These are phyloP conservation scores for Chloromonas sp. DNA, from an alignment of 163 green algal genomes.

Conservation along the genomic window DNA sequence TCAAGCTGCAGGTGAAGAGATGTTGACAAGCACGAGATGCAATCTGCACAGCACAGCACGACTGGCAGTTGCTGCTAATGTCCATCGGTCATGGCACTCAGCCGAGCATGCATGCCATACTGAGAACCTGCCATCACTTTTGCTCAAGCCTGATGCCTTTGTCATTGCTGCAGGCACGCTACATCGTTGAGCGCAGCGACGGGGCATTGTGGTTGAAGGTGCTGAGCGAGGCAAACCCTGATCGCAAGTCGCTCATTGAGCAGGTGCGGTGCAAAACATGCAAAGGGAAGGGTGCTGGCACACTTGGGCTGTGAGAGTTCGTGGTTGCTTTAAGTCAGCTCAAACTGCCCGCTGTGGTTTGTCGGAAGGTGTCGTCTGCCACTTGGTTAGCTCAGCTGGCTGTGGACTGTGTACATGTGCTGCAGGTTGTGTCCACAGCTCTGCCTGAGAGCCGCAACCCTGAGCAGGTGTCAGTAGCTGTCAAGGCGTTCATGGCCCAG, in stretches of 20 bases:
- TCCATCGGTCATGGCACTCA: too few relatives aligned
- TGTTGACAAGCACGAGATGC: slow-evolving; percentile 31
- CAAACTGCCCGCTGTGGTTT: too few relatives aligned
- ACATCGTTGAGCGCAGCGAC: slow-evolving; percentile 94
- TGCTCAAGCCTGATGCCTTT: too few relatives aligned
- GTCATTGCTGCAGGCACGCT: slow-evolving; percentile 44
- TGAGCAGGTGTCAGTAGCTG: slow-evolving; percentile 93
- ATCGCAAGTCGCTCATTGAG: slow-evolving; percentile 89
- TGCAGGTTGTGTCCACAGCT: slow-evolving; percentile 89
- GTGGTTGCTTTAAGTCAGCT: too few relatives aligned
- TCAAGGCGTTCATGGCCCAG: slow-evolving; percentile 98
- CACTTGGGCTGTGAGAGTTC: too few relatives aligned
- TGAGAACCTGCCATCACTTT: too few relatives aligned
- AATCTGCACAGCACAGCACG: too few relatives aligned
- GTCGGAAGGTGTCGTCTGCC: too few relatives aligned
- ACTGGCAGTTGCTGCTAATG: too few relatives aligned
- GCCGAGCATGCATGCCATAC: too few relatives aligned
- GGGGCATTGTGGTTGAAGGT: slow-evolving; percentile 89
- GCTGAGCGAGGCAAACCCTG: slow-evolving; percentile 76
- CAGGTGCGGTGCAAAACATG: slow-evolving; percentile 43
- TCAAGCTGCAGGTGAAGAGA: slow-evolving; percentile 68
- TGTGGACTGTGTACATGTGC: neutral
- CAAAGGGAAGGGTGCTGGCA: too few relatives aligned
- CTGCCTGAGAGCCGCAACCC: slow-evolving; percentile 97
- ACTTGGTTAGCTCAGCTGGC: too few relatives aligned